Conservation (phyloP, 495 filamentous ascomycete species). For the Cairneyella variabilis region DNA sequence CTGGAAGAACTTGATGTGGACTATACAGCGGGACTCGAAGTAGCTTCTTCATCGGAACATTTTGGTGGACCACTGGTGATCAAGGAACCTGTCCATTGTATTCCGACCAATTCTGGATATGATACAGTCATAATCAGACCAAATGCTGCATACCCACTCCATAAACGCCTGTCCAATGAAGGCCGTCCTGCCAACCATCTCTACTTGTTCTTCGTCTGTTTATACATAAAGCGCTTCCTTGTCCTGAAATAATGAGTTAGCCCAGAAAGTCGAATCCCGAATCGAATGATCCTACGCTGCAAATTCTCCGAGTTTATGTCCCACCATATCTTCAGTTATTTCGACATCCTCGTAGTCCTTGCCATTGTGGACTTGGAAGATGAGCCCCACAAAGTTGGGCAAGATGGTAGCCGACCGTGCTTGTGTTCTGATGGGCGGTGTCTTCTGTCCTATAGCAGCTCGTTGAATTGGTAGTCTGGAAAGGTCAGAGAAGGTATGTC, state of each 20-base stretch:
- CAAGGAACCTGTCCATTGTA: too few species aligned
- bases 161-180: too few species aligned
- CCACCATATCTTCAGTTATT: conserved; percentile 97
- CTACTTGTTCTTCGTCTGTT: conserved; percentile 73
- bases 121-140: too few species aligned
- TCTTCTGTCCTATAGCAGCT: conserved; percentile 56
- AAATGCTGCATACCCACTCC: too few species aligned
- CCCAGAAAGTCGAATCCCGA: neutral
- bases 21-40: too few species aligned
- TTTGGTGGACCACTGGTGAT: too few species aligned
- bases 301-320: conserved; percentile 96
- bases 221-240: conserved; percentile 79
- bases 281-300: conserved; percentile 60
- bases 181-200: too few species aligned
- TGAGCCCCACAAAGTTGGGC: conserved; percentile 90
- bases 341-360: conserved; percentile 85
- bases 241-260: conserved; percentile 52
- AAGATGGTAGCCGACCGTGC: conserved; percentile 91
- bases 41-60: too few species aligned
- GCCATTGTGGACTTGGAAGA: conserved; percentile 93
- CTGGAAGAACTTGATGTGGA: neutral
- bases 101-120: too few species aligned
- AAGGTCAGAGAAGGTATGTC: too few species aligned
- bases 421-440: conserved; percentile 78
- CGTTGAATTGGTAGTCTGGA: conserved; percentile 58